Evolutionary conservation across 306 rosid species (phyloP), one percentile per base, ranked within the genome.

Genomic region (Lupinus albus): DNA sequence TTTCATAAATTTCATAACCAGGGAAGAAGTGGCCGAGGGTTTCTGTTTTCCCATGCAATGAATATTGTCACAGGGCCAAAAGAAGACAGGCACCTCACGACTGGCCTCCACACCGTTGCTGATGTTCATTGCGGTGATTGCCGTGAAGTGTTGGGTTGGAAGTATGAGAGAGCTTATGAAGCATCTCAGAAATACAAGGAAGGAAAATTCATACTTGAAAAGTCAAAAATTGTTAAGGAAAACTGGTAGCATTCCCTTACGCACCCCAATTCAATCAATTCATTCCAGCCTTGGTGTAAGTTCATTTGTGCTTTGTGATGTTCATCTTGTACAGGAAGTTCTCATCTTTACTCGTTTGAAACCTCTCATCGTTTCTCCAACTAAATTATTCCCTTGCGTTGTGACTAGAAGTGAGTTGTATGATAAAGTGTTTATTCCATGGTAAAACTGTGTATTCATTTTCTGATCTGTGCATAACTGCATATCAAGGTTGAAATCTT

Each of bases 51-150:
- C 70, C 98, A 93, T 50, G 94, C 91, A 2, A 93, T 93, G 96
- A 93, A 89, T 72, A 18, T 93, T 54, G 75, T 76, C 10, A 82
- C 87, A 0, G 98, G 98, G 64, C 86, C 95, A 65, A 93, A 80
- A 76, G 98, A 93, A 78, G 97, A 93, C 78, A 79, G 98, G 41
- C 86, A 85, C 85, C 96, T 93, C 68, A 1, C 83, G 82, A 93
- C 98, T 20, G 97, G 98, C 68, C 98, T 89, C 68, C 98, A 93
- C 75, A 93, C 98, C 13, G 98, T 93, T 62, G 94, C 97, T 28
- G 98, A 93, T 75, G 75, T 93, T 58, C 77, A 73, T 52, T 93
- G 98, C 56, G 82, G 84, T 9, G 97, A 89, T 79, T 93, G 98
- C 83, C 88, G 74, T n/a, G 91, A 82, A 88, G 86, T 89, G 61